A percentile compares a stretch with the other conserved stretches of the same genome.
Conservation (phyloP, 306 rosid genomes). For the Cicer pinnatifidum region DNA sequence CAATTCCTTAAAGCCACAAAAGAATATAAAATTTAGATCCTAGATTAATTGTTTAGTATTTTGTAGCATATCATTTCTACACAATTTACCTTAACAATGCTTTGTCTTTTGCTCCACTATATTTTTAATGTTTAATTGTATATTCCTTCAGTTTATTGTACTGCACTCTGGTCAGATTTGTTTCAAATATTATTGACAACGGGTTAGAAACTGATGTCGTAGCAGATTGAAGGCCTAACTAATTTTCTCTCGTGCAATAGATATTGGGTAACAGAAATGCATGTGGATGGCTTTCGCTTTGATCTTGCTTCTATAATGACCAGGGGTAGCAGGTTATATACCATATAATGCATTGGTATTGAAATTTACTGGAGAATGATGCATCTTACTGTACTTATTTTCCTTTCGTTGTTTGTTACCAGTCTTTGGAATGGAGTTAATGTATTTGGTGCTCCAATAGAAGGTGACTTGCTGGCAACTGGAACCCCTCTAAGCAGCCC, state of each 20-base stretch:
- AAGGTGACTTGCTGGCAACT: constrained; percentile 69
- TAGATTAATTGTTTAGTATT: constrained; percentile 17
- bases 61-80: constrained; percentile 11
- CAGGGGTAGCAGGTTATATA: constrained; percentile 84
- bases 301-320: constrained; percentile 99
- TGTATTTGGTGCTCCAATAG: constrained; percentile 75
- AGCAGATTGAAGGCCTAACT: constrained; percentile 43
- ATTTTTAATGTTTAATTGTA: constrained; percentile 30
- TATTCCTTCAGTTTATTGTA: constrained; percentile 11
- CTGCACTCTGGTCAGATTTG: constrained; percentile 37
- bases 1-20: constrained; percentile 16
- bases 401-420: constrained; percentile 47
- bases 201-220: constrained; percentile 29
- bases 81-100: constrained; percentile 7
- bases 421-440: constrained; percentile 86
- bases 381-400: constrained; percentile 44
- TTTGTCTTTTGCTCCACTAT: constrained; percentile 15
- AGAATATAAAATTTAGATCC: constrained; percentile 9
- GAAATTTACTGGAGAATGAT: constrained; percentile 34
- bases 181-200: constrained; percentile 10
- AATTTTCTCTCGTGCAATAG: constrained; percentile 53
- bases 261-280: constrained; percentile 98
- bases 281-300: constrained; percentile 98
- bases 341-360: constrained; percentile 31
- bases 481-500: constrained; percentile 89